A percentile compares a stretch with the other conserved stretches of the same genome.
Evolutionary conservation across 306 rosid species (phyloP).

Genomic region (Sphenostylis stenocarpa): DNA sequence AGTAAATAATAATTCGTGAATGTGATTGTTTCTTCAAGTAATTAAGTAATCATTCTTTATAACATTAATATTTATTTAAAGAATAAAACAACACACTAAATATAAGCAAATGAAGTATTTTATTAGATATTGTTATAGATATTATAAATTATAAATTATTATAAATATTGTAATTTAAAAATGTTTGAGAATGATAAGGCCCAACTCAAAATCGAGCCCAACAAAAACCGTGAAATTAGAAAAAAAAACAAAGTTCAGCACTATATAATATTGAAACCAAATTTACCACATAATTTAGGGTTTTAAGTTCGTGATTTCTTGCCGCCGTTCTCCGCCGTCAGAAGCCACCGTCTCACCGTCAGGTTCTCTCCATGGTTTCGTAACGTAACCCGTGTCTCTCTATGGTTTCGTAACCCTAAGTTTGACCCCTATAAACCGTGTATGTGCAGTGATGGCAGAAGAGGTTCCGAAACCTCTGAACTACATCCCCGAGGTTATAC

Average conservation of each 20-base stretch:
- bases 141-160: too few relatives aligned
- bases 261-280: background rate
- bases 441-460: constrained; percentile 38
- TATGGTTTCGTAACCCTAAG: background rate
- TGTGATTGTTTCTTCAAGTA: too few relatives aligned
- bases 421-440: background rate
- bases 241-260: background rate
- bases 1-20: too few relatives aligned
- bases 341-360: background rate
- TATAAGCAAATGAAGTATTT: too few relatives aligned
- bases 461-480: constrained; percentile 31
- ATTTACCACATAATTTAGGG: background rate
- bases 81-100: too few relatives aligned
- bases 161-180: too few relatives aligned
- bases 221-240: too few relatives aligned
- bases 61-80: too few relatives aligned
- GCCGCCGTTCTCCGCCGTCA: background rate
- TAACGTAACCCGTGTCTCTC: background rate
- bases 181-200: too few relatives aligned
- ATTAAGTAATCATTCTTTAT: too few relatives aligned
- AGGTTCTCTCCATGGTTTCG: background rate
- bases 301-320: background rate
- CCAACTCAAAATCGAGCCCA: too few relatives aligned
- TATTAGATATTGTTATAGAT: too few relatives aligned
- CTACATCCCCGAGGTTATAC: constrained; percentile 36